Base-by-base conservation (phyloP, 768 basidiomycete species). In the Hypholoma sublateritium region DNA sequence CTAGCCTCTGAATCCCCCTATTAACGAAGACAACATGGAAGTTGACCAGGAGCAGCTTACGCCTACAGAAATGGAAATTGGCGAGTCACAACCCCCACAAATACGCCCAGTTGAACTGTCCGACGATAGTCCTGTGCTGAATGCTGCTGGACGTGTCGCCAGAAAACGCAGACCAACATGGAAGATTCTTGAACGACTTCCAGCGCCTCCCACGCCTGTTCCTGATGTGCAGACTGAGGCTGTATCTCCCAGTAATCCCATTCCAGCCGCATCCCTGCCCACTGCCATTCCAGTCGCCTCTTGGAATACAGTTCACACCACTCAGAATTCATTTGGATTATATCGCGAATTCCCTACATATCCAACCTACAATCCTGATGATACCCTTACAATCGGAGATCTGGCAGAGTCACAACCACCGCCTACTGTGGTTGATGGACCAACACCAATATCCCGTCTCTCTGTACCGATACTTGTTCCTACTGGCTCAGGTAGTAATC, bases 321-420 rank as follows among this genome's bases (percentile, higher is more conserved):
- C n/a, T 11, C 14, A 16, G 3, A 63, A 63, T n/a, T 22, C 42
- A n/a, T 61, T 61, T 24, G 54, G 57, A 1, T 22, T 61, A 11
- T 61, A 52, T 46, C 59, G 55, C 16, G 50, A 58, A 45, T 63
- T 55, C 43, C 60, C 62, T 17, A 37, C 14, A n/a, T 9, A 32
- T 1, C 62, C 60, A 2, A 63, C 56, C 8, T 50, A 60, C 47
- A 54, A 61, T 28, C 62, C 62, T 17, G 60, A 63, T 34, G 32
- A 53, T 13, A 34, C 17, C 1, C 22, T 63, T 9, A 17, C 25
- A 14, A 16, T 49, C 5, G 17, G 32, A 14, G 34, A 49, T 36
- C 4, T 49, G 13, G 39, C 39, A 4, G 4, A 41, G 39, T 41
- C 17, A 11, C 39, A 41, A 14, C 39, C 39, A 3, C 39, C 39